A percentile compares a stretch with the other conserved stretches of the same genome.
Conservation (phyloP, 306 rosid species). For the Acmispon strigosus region DNA sequence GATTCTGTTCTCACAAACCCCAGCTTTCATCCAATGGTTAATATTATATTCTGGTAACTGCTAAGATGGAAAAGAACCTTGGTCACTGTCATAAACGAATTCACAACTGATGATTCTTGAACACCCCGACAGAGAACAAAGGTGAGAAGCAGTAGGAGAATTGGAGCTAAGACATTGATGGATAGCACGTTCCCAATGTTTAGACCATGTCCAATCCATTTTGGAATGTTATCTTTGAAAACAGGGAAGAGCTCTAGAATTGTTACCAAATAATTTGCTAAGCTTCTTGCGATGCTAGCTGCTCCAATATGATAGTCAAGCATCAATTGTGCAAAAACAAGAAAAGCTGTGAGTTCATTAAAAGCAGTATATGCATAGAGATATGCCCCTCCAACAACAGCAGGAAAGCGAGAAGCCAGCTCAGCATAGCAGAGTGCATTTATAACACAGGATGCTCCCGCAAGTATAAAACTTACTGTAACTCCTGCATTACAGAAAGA, state of each 20-base stretch:
- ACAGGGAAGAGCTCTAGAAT: constrained; percentile 75
- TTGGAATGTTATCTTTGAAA: constrained; percentile 71
- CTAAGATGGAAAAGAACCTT: constrained; percentile 52
- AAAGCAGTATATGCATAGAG: constrained; percentile 85
- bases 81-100: constrained; percentile 74
- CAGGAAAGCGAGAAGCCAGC: constrained; percentile 86
- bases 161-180: constrained; percentile 79
- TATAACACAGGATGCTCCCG: constrained; percentile 83
- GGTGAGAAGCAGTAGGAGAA: constrained; percentile 70
- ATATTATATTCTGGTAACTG: constrained; percentile 2
- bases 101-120: constrained; percentile 69
- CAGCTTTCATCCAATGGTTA: neutral
- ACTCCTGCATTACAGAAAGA: constrained; percentile 62
- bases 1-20: constrained; percentile 5
- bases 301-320: constrained; percentile 97
- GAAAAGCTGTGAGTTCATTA: constrained; percentile 93
- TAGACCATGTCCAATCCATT: constrained; percentile 88
- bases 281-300: constrained; percentile 93
- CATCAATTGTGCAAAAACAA: constrained; percentile 88
- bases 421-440: constrained; percentile 96
- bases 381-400: constrained; percentile 95
- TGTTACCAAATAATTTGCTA: constrained; percentile 69
- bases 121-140: constrained; percentile 77
- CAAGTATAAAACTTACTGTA: constrained; percentile 72
- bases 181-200: constrained; percentile 69